Base-by-base conservation (phyloP, 495 filamentous ascomycete genomes). In the Pseudevernia furfuracea region DNA sequence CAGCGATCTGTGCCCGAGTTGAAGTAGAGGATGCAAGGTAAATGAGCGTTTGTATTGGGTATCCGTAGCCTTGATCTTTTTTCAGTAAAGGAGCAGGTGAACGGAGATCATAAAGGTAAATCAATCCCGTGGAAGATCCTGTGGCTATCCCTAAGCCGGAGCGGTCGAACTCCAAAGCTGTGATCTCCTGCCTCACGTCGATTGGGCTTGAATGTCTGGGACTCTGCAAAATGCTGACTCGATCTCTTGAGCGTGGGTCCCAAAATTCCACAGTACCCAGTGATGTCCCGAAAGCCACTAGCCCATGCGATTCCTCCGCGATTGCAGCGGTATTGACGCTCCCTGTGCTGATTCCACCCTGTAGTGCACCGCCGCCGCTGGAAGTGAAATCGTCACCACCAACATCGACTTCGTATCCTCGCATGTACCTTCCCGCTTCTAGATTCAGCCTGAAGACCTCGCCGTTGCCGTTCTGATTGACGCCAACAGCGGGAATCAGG, bases 51-150 rank as follows among this genome's bases (percentile, higher is more conserved):
- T 96, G 90, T 58, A 97, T 89, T 17, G 95, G 89, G 73, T 91
- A 96, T 15, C 93, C 92, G 74, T 96, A 96, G 58, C 95, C 94
- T 79, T 97, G 95, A 67, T 97, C 95, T 73, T 95, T 97, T 69
- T 85, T 87, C 41, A 97, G 78, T 3, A 95, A 77, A 17, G 95
- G 92, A 0, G 87, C 81, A 0, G 94, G 90, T 14, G 90, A 91
- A 68, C 95, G 88, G 41, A 99, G 81, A 77, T 99, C 95, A 71
- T 96, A 99, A 34, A 96, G 82, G 55, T 93, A 85, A 39, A 96
- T 85, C n/a, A 96, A 81, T 11, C 95, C 95, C 55, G 85, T 88
- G 1, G 90, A 91, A 25, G 88, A 89, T 17, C 95, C 95, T n/a
- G 90, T 89, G 3, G 88, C 95, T 36, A 97, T 78, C 0, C 88